phyloP scores from a whole-genome alignment of 768 basidiomycete species.

The Trametes cinnabarina region DNA sequence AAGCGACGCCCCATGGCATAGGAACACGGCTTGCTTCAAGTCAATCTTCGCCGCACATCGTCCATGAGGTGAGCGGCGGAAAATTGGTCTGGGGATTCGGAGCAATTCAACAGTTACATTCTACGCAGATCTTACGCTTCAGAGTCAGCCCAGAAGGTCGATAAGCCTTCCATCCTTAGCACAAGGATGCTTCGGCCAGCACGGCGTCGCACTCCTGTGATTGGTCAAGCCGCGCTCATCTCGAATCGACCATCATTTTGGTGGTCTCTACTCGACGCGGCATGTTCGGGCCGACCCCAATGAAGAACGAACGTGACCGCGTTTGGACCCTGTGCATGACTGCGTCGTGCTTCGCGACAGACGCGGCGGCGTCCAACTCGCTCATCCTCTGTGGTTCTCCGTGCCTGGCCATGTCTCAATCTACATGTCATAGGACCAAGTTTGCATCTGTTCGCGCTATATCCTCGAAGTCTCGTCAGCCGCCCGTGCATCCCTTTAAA shows the following conservation, averaged over 20 bases:
- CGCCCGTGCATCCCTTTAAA: background rate
- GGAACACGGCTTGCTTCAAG: background rate
- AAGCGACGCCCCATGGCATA: background rate
- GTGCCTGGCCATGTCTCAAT: conserved; percentile 2
- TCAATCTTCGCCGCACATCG: background rate
- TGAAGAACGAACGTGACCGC: background rate
- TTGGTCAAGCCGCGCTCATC: background rate
- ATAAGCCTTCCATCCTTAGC: background rate
- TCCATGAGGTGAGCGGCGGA: background rate
- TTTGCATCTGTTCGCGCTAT: conserved; percentile 4
- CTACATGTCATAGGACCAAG: conserved; percentile 3
- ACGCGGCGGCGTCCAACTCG: background rate
- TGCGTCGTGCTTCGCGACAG: background rate
- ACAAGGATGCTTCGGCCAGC: background rate
- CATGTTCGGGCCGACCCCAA: background rate
- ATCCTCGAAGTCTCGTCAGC: conserved; percentile 4
- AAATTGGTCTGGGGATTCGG: background rate
- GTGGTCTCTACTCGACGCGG: conserved; percentile 1
- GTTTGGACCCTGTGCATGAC: conserved; percentile 4
- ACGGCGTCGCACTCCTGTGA: background rate
- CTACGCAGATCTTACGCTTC: background rate
- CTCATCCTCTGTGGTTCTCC: background rate
- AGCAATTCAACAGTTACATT: no score
- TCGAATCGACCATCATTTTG: background rate
- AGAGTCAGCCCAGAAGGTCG: background rate